Evolutionary conservation across 352 stramenopile species (phyloP).

Genomic region (Globisporangium lucens): DNA sequence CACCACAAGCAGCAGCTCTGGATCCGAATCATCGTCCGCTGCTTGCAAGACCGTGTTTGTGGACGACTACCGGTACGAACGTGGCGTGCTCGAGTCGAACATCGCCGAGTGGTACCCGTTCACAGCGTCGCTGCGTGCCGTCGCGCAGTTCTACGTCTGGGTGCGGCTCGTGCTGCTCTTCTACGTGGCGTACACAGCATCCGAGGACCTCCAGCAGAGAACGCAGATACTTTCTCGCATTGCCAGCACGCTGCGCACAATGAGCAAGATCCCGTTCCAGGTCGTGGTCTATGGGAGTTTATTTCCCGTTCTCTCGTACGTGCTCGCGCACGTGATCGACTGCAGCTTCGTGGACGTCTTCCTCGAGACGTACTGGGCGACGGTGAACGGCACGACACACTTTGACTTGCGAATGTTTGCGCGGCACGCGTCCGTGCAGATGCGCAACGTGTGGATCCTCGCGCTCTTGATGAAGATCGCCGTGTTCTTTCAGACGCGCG

Average conservation of each 20-base stretch:
- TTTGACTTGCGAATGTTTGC: slow-evolving; percentile 31
- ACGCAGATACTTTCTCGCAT: background rate
- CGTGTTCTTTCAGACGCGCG: slow-evolving; percentile 16
- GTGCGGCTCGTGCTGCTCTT: slow-evolving; percentile 35
- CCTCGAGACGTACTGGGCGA: slow-evolving; percentile 36
- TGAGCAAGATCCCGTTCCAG: slow-evolving; percentile 48
- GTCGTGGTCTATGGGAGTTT: slow-evolving; percentile 49
- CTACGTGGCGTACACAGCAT: slow-evolving; percentile 22
- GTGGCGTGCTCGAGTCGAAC: slow-evolving; percentile 31
- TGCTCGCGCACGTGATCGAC: slow-evolving; percentile 36
- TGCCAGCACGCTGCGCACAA: slow-evolving; percentile 7
- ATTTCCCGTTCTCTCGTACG: slow-evolving; percentile 38
- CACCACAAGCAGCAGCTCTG: background rate
- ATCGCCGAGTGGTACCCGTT: slow-evolving; percentile 31
- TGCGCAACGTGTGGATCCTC: slow-evolving; percentile 45
- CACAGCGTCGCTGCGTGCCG: slow-evolving; percentile 25
- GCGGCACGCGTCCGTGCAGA: slow-evolving; percentile 32
- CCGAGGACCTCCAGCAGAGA: background rate
- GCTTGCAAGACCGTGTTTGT: slow-evolving; percentile 36
- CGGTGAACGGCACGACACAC: slow-evolving; percentile 14
- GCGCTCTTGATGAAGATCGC: slow-evolving; percentile 29
- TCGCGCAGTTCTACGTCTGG: slow-evolving; percentile 47
- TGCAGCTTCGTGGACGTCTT: slow-evolving; percentile 35
- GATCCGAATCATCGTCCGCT: background rate
- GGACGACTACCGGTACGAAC: slow-evolving; percentile 56